Evolutionary conservation across 805 yeast genomes (phyloP).

Genomic region (Metschnikowia peoriensis): DNA sequence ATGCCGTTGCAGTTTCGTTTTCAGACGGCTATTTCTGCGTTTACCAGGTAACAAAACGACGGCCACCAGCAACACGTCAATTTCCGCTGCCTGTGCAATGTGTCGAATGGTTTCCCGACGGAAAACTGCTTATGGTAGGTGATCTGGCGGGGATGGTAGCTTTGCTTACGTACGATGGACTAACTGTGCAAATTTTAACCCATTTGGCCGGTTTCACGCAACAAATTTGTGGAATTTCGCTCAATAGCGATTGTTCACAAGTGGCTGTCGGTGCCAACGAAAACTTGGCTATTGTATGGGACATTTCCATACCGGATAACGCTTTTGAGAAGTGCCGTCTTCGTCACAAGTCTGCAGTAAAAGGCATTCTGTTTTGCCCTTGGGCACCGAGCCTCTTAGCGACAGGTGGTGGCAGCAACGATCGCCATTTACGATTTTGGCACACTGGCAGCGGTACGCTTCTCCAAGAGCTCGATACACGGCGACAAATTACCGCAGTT

Average conservation of each 20-base stretch:
- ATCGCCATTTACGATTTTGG: constrained; percentile 82
- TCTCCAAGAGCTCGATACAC: constrained; percentile 52
- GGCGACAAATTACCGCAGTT: constrained; percentile 76
- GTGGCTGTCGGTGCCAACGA: constrained; percentile 85
- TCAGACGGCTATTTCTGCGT: constrained; percentile 51
- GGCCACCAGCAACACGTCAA: constrained; percentile 30
- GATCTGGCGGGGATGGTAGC: constrained; percentile 62
- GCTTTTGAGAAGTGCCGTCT: constrained; percentile 51
- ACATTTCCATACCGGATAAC: constrained; percentile 32
- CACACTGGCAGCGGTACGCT: constrained; percentile 77
- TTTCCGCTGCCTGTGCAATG: constrained; percentile 43
- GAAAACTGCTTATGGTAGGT: constrained; percentile 53
- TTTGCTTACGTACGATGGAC: constrained; percentile 33
- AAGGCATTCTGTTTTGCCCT: constrained; percentile 88
- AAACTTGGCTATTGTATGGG: constrained; percentile 78
- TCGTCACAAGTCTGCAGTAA: constrained; percentile 81
- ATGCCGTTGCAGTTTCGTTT: constrained; percentile 54
- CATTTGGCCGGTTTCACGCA: constrained; percentile 31
- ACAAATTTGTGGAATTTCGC: constrained; percentile 43
- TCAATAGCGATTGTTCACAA: constrained; percentile 52
- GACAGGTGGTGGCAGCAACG: constrained; percentile 89
- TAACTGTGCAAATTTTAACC: constrained; percentile 10
- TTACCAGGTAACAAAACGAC: constrained; percentile 30
- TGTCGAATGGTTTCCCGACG: constrained; percentile 55
- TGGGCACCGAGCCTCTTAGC: constrained; percentile 81